Conservation (phyloP, 2,329 filamentous ascomycete genomes). For the Aspergillus sp. region DNA sequence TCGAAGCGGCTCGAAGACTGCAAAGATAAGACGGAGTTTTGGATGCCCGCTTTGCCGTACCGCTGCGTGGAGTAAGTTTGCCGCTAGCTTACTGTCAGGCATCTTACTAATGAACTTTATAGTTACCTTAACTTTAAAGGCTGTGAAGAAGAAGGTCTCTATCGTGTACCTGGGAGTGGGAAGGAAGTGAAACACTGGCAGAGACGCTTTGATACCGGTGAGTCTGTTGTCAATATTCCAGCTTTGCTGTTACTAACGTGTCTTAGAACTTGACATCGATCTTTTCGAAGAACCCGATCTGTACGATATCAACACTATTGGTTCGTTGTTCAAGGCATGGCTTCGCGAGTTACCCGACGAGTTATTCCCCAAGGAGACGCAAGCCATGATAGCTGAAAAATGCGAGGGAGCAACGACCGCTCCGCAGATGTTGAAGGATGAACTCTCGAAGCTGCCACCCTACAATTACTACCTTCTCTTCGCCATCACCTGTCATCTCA, state of each 20-base stretch:
- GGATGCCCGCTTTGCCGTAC: slow-evolving; percentile 97
- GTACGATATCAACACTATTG: slow-evolving; percentile 94
- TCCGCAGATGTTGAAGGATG: slow-evolving; percentile 79
- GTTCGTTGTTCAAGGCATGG: slow-evolving; percentile 95
- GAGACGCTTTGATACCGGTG: slow-evolving; percentile 78
- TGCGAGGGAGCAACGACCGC: slow-evolving; percentile 72
- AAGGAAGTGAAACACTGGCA: slow-evolving; percentile 92
- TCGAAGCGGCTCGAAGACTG: slow-evolving; percentile 83
- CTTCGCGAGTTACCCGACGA: slow-evolving; percentile 90
- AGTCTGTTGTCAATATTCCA: slow-evolving; percentile 10
- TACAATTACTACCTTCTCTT: slow-evolving; percentile 98
- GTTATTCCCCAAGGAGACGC: slow-evolving; percentile 76
- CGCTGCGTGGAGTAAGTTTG: slow-evolving; percentile 72
- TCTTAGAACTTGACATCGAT: slow-evolving; percentile 74
- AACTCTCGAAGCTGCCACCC: slow-evolving; percentile 86
- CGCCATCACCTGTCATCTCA: slow-evolving; percentile 93
- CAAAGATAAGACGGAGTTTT: slow-evolving; percentile 93
- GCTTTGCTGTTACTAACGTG: not conserved
- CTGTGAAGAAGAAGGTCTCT: slow-evolving; percentile 87
- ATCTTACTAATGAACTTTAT: slow-evolving; percentile 12
- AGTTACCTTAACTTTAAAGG: slow-evolving; percentile 89
- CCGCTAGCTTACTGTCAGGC: not conserved
- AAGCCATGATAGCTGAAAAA: slow-evolving; percentile 72
- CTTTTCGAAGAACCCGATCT: slow-evolving; percentile 80
- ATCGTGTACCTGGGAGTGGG: slow-evolving; percentile 83